These are phyloP conservation scores for Rhynchospora pubera DNA, from an alignment of 176 grass and related monocot species.

Conservation along the genomic window DNA sequence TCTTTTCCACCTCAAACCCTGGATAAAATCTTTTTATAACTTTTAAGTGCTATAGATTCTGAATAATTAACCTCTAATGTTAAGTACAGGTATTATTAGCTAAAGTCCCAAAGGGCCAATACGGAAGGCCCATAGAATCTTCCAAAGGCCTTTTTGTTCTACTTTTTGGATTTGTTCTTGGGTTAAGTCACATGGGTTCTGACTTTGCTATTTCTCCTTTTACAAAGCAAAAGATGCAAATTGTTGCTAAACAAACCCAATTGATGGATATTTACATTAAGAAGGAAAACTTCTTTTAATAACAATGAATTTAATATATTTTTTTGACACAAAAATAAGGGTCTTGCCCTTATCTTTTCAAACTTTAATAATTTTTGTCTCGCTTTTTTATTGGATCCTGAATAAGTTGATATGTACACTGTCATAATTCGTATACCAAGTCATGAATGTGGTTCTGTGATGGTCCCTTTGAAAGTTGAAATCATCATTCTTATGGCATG, in stretches of 20 bases:
- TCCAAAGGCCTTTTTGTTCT: slow-evolving; percentile 38
- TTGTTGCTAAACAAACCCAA: not conserved
- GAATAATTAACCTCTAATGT: not conserved
- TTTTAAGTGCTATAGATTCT: not conserved
- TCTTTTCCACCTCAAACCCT: not conserved
- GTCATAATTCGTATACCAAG: too few species aligned
- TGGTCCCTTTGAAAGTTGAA: too few species aligned
- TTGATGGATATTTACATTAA: not conserved
- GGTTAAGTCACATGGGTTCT: slow-evolving; percentile 16
- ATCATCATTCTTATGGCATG: too few species aligned
- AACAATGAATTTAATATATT: not conserved
- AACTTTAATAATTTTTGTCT: not conserved
- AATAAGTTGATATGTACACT: too few species aligned
- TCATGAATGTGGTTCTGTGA: too few species aligned
- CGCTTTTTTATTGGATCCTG: too few species aligned
- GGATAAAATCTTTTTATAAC: not conserved
- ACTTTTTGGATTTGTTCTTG: slow-evolving; percentile 22
- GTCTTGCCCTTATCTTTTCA: too few species aligned
- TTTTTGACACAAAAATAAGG: too few species aligned
- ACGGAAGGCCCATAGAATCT: slow-evolving; percentile 48
- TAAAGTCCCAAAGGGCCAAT: slow-evolving; percentile 31
- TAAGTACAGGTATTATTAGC: not conserved
- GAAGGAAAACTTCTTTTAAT: not conserved
- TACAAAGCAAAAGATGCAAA: not conserved
- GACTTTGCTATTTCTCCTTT: slow-evolving; percentile 8